phyloP scores from a whole-genome alignment of 2,329 filamentous ascomycete species.

The Epichloe sylvatica region DNA sequence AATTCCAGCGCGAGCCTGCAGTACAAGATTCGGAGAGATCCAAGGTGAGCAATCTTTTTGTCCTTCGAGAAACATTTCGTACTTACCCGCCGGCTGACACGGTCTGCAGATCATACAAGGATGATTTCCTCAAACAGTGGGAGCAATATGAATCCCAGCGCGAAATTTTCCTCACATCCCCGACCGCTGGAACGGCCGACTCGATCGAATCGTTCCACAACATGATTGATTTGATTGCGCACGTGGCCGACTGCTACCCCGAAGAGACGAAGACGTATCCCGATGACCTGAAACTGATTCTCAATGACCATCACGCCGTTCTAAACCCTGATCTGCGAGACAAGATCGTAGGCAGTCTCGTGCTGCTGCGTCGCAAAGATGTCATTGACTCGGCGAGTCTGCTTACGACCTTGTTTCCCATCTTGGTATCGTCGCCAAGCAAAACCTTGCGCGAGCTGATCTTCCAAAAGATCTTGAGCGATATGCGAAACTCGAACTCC shows the following conservation, averaged over 20 bases:
- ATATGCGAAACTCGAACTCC: slow-evolving; percentile 74
- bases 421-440: slow-evolving; percentile 81
- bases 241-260: slow-evolving; percentile 88
- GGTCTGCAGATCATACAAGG: slow-evolving; percentile 58
- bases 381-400: slow-evolving; percentile 74
- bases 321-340: slow-evolving; percentile 78
- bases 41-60: slow-evolving; percentile 40
- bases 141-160: slow-evolving; percentile 82
- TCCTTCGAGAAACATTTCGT: slow-evolving; percentile 2
- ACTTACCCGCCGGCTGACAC: slow-evolving; percentile 6
- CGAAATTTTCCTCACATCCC: slow-evolving; percentile 80
- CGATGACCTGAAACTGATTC: slow-evolving; percentile 64
- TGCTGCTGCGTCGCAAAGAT: slow-evolving; percentile 79
- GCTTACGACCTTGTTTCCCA: slow-evolving; percentile 84
- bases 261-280: slow-evolving; percentile 65
- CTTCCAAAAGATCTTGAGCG: slow-evolving; percentile 80
- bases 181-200: slow-evolving; percentile 60
- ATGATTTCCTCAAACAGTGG: slow-evolving; percentile 80
- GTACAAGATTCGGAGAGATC: slow-evolving; percentile 82
- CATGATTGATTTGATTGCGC: slow-evolving; percentile 83
- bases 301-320: slow-evolving; percentile 68
- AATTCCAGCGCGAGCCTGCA: slow-evolving; percentile 59
- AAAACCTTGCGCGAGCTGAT: slow-evolving; percentile 75
- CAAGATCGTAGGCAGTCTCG: slow-evolving; percentile 84
- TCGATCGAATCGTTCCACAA: slow-evolving; percentile 77